Evolutionary conservation across 805 yeast species (phyloP).

Genomic region (Phaffomyces antillensis): DNA sequence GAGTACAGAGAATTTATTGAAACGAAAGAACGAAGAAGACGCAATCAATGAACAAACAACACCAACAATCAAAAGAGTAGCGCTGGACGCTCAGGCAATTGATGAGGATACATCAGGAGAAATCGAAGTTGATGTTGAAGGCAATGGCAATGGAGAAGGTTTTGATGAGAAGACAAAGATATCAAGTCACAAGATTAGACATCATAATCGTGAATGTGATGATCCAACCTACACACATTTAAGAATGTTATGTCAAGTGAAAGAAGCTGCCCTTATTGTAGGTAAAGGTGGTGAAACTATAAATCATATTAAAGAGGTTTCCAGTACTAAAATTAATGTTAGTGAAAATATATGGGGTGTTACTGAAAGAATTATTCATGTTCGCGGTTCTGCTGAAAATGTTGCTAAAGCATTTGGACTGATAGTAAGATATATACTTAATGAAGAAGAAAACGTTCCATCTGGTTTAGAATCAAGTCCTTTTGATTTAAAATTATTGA

Average conservation of each 20-base stretch:
- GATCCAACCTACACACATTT: slow-evolving; percentile 60
- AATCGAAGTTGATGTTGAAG: slow-evolving; percentile 7
- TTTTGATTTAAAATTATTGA: slow-evolving; percentile 50
- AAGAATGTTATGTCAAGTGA: slow-evolving; percentile 69
- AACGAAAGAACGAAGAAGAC: slow-evolving; percentile 64
- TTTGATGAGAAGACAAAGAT: slow-evolving; percentile 2
- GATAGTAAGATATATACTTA: slow-evolving; percentile 56
- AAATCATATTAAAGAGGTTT: slow-evolving; percentile 51
- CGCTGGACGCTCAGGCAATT: slow-evolving; percentile 55
- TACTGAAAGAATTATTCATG: slow-evolving; percentile 67
- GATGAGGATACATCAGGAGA: slow-evolving; percentile 21
- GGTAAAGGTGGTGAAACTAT: slow-evolving; percentile 80
- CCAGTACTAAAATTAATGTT: slow-evolving; percentile 60
- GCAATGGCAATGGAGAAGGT: slow-evolving; percentile 1
- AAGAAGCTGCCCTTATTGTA: slow-evolving; percentile 68
- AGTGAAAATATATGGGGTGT: slow-evolving; percentile 66
- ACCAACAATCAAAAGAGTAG: slow-evolving; percentile 58
- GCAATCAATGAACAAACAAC: slow-evolving; percentile 31
- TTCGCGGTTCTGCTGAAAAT: slow-evolving; percentile 67
- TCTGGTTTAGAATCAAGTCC: slow-evolving; percentile 48
- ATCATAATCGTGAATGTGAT: slow-evolving; percentile 19
- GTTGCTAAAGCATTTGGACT: slow-evolving; percentile 81
- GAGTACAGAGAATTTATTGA: slow-evolving; percentile 24
- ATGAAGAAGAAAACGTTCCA: slow-evolving; percentile 59
- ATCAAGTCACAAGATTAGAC: slow-evolving; percentile 23